A percentile compares a stretch with the other conserved stretches of the same genome.
Conservation (phyloP, 371 early-diverging fungal species). For the Zychaea mexicana region DNA sequence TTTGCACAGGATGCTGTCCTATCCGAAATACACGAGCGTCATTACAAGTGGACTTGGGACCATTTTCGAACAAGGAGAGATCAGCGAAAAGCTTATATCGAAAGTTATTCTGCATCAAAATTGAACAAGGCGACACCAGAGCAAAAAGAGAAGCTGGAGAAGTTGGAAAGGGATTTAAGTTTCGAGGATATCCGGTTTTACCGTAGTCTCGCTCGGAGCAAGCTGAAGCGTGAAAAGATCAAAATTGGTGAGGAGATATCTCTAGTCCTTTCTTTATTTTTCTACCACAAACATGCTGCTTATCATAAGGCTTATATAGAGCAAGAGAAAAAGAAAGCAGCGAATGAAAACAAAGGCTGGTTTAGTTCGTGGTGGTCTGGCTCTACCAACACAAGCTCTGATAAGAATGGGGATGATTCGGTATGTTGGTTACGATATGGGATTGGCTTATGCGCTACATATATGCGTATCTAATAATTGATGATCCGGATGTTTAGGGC, state of each 20-base stretch:
- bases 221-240: constrained; percentile 60
- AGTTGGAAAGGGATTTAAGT: constrained; percentile 67
- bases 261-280: constrained; percentile 15
- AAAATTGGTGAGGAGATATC: constrained; percentile 33
- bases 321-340: constrained; percentile 37
- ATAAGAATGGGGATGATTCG: not conserved
- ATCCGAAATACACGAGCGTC: constrained; percentile 74
- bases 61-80: constrained; percentile 73
- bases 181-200: constrained; percentile 84
- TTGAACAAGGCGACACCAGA: constrained; percentile 38
- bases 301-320: constrained; percentile 6
- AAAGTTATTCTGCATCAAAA: constrained; percentile 59
- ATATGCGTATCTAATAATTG: no score
- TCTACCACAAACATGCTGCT: not conserved
- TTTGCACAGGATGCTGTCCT: constrained; percentile 79
- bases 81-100: constrained; percentile 69
- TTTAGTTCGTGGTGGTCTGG: constrained; percentile 59
- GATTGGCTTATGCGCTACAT: no score
- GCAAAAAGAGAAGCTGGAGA: constrained; percentile 44
- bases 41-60: constrained; percentile 76
- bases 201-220: constrained; percentile 65
- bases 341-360: constrained; percentile 52
- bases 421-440: not conserved
- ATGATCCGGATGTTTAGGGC: not conserved
- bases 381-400: not conserved